Evolutionary conservation across 495 filamentous ascomycete genomes (phyloP).

Genomic region (Cercophora samala): DNA sequence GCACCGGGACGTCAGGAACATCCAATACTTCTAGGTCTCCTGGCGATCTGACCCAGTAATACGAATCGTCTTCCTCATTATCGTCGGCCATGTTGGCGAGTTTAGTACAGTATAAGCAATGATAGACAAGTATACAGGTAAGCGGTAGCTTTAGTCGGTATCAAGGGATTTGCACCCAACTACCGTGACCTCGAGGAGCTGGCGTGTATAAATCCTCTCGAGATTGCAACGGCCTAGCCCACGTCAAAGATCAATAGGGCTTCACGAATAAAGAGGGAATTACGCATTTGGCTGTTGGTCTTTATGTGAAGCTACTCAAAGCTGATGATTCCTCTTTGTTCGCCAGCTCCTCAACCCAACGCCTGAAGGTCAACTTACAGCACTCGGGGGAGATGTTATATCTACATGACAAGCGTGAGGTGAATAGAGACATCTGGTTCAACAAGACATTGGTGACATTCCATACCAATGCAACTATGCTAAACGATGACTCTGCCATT

Average conservation of each 20-base stretch:
- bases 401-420: neutral
- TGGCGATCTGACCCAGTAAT: too few relatives aligned
- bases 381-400: neutral
- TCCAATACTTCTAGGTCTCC: too few relatives aligned
- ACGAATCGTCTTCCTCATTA: too few relatives aligned
- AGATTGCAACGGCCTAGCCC: neutral
- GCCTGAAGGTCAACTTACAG: neutral
- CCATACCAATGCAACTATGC: too few relatives aligned
- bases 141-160: too few relatives aligned
- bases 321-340: neutral
- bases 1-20: too few relatives aligned
- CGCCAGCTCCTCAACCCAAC: neutral
- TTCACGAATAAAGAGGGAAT: neutral
- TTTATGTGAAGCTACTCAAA: neutral
- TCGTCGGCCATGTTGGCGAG: too few relatives aligned
- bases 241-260: neutral
- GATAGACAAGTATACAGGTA: too few relatives aligned
- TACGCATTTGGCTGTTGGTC: neutral
- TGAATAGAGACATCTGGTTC: neutral
- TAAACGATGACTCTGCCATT: too few relatives aligned
- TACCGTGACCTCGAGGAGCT: neutral
- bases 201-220: neutral
- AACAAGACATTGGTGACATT: neutral
- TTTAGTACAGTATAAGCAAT: too few relatives aligned
- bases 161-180: neutral